Base-by-base conservation (phyloP, 306 rosid species). In the Medicago ruthenica region DNA sequence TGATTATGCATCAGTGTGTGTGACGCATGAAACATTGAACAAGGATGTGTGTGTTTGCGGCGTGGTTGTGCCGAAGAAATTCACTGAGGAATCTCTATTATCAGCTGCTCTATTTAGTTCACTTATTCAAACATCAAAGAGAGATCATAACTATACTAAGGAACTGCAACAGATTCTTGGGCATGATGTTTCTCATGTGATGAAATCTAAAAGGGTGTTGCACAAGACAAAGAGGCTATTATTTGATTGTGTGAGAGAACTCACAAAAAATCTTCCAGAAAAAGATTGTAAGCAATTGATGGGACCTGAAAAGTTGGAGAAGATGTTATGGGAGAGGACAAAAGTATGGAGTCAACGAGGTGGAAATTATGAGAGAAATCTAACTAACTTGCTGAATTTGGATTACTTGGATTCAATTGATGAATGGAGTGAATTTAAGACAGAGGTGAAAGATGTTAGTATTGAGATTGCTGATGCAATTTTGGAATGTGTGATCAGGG, bases 231-330 rank as follows among this genome's bases (percentile, higher is more conserved):
- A 87, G 79, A 92, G 82, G 76, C 78, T 92, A 9, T 68, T 92
- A 34, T 92, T 96, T 70, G 89, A 89, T 69, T 92, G 87, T 77
- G 89, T 86, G 64, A 85, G 88, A 80, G 93, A 92, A 64, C 81
- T 87, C 24, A 80, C 85, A 2, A 79, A 59, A 61, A 75, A 76
- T 24, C 71, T 77, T 31, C 73, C 70, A 36, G 80, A 64, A 70
- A 81, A 79, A 24, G 83, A 69, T 57, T 1, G 31, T 76, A 73
- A 42, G 15, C 58, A 73, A 37, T 78, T 87, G 9, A 41, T 80
- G 75, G 87, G 87, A 8, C 65, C 88, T 4, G 90, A 87, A 53
- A 83, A 86, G 76, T 57, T 86, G 3, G 87, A 89, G 50, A 85
- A 81, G 83, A 77, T 88, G 31, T 67, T 87, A 45, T 86, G 74